phyloP scores from a whole-genome alignment of 192 early-diverging fungal genomes.

The Coemansia sp. region DNA sequence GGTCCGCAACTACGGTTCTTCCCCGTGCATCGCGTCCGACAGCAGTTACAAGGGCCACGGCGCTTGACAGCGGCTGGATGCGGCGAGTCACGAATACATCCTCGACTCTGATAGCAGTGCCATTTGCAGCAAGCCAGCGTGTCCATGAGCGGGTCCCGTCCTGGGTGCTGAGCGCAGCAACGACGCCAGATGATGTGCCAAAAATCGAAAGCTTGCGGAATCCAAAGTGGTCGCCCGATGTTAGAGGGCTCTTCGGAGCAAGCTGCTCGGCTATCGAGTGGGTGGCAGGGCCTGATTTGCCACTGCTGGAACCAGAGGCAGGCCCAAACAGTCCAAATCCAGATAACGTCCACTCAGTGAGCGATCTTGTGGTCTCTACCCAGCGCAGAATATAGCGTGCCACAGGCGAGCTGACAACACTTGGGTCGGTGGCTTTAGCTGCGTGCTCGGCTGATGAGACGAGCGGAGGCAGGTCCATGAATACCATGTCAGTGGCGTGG shows the following conservation, averaged over 20 bases:
- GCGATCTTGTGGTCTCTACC: conserved; percentile 34
- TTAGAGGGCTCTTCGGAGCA: conserved; percentile 4
- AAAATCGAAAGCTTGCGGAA: conserved; percentile 88
- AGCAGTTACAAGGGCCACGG: conserved; percentile 33
- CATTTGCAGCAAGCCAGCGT: conserved; percentile 41
- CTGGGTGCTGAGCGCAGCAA: conserved; percentile 81
- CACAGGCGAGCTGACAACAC: conserved; percentile 60
- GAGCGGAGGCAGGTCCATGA: conserved; percentile 75
- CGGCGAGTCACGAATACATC: conserved; percentile 32
- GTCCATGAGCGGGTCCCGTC: conserved; percentile 82
- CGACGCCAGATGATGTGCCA: conserved; percentile 72
- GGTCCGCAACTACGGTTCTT: conserved; percentile 27
- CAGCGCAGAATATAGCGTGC: conserved; percentile 68
- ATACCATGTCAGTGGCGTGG: conserved; percentile 64
- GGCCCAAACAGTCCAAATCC: conserved; percentile 42
- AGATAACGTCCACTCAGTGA: conserved; percentile 53
- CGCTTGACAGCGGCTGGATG: conserved; percentile 31
- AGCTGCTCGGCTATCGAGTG: conserved; percentile 8
- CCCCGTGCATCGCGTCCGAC: conserved; percentile 29
- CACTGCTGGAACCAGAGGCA: conserved; percentile 14
- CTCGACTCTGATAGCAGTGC: conserved; percentile 22
- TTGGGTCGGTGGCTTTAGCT: conserved; percentile 42
- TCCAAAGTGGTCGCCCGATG: conserved; percentile 60
- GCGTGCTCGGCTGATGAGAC: conserved; percentile 55
- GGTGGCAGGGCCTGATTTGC: conserved; percentile 2